Conservation (phyloP, 176 grass and related monocot genomes). For the Eremochloa ophiuroides region DNA sequence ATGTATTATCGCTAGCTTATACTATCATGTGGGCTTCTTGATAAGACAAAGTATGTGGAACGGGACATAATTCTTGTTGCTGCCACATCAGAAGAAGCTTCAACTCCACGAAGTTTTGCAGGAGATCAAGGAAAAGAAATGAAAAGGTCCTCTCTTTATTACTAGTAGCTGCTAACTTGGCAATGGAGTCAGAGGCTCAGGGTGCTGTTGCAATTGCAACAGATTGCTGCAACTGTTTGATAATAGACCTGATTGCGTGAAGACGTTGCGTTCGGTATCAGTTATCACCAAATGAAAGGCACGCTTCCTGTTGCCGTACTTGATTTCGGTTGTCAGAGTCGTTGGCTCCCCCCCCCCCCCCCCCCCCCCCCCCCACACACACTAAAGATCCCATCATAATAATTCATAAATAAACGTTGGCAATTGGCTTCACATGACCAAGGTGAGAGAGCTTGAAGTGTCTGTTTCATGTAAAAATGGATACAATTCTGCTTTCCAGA, state of each 20-base stretch:
- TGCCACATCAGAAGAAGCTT: conserved; percentile 14
- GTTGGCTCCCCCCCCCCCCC: too few species aligned
- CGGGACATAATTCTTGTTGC: conserved; percentile 8
- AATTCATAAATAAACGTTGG: not conserved
- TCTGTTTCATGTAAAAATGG: not conserved
- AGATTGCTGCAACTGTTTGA: not conserved
- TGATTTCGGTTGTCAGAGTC: not conserved
- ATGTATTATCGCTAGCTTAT: not conserved
- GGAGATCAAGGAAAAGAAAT: not conserved
- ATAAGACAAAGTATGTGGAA: conserved; percentile 8
- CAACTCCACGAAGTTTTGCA: not conserved
- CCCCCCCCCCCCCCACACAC: too few species aligned
- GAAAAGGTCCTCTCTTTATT: not conserved
- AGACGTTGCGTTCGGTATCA: not conserved
- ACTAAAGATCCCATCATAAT: not conserved
- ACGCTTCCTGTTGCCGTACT: not conserved
- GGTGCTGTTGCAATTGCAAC: not conserved
- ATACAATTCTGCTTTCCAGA: not conserved
- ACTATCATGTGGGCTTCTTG: not conserved
- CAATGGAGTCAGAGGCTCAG: not conserved
- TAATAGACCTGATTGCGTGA: not conserved
- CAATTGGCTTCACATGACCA: not conserved
- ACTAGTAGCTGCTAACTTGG: not conserved
- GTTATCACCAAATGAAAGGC: not conserved
- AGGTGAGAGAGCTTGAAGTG: not conserved